Conservation (phyloP, 495 filamentous ascomycete genomes). For the Penicillium turbatum region DNA sequence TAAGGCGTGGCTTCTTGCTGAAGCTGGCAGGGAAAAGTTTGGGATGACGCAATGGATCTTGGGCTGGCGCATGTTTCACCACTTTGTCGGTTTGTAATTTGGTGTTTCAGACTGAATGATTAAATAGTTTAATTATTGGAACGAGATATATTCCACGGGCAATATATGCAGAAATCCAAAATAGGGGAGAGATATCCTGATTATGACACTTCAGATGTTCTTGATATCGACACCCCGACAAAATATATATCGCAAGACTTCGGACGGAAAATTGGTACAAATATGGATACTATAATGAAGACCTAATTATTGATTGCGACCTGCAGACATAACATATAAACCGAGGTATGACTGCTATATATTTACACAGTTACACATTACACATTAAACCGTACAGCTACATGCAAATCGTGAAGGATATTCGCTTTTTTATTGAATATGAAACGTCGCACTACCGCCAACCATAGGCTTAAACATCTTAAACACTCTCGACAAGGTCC, state of each 20-base stretch:
- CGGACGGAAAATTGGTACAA: no score
- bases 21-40: slow-evolving; percentile 19
- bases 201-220: no score
- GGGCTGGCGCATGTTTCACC: slow-evolving; percentile 13
- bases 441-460: slow-evolving; percentile 40
- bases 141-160: not conserved
- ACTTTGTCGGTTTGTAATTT: not conserved
- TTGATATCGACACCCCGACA: no score
- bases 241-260: no score
- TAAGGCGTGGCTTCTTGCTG: slow-evolving; percentile 7
- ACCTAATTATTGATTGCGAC: no score
- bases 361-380: not conserved
- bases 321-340: no score
- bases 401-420: slow-evolving; percentile 29
- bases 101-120: not conserved
- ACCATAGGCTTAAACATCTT: slow-evolving; percentile 51
- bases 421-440: slow-evolving; percentile 49
- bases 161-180: not conserved
- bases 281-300: no score
- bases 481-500: slow-evolving; percentile 73
- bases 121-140: not conserved
- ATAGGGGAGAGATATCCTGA: no score
- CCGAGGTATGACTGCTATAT: no score
- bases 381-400: slow-evolving; percentile 6
- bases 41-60: slow-evolving; percentile 43